Conservation (phyloP, 257 asterid species). For the Solanum gracilifrons region DNA sequence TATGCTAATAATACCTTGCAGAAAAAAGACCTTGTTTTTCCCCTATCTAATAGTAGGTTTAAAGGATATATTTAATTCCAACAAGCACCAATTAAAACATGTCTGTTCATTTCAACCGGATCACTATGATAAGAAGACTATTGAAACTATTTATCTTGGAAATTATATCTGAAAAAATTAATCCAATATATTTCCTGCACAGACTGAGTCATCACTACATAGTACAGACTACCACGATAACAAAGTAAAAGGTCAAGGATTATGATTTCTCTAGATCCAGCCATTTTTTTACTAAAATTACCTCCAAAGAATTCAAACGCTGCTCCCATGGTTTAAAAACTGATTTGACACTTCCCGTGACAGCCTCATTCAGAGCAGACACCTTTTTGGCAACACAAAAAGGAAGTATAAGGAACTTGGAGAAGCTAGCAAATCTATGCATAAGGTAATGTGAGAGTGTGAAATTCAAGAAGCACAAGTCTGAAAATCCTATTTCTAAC, state of each 20-base stretch:
- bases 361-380: constrained; percentile 84
- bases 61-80: not conserved
- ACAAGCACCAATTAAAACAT: not conserved
- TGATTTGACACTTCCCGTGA: constrained; percentile 76
- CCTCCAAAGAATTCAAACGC: constrained; percentile 78
- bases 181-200: not conserved
- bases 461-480: not conserved
- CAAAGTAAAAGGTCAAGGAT: not conserved
- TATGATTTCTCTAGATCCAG: not conserved
- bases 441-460: not conserved
- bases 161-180: not conserved
- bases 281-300: constrained; percentile 4
- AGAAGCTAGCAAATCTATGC: not conserved
- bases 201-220: not conserved
- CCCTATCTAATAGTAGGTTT: not conserved
- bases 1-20: not conserved
- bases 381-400: constrained; percentile 37
- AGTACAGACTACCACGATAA: not conserved
- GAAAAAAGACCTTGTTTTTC: not conserved
- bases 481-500: not conserved
- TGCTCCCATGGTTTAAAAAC: constrained; percentile 94
- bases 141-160: not conserved
- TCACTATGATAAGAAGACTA: not conserved
- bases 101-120: not conserved
- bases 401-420: not conserved